Evolutionary conservation across 768 basidiomycete species (phyloP), one percentile per base, ranked within the genome.

Genomic region (Mycena latifolia): DNA sequence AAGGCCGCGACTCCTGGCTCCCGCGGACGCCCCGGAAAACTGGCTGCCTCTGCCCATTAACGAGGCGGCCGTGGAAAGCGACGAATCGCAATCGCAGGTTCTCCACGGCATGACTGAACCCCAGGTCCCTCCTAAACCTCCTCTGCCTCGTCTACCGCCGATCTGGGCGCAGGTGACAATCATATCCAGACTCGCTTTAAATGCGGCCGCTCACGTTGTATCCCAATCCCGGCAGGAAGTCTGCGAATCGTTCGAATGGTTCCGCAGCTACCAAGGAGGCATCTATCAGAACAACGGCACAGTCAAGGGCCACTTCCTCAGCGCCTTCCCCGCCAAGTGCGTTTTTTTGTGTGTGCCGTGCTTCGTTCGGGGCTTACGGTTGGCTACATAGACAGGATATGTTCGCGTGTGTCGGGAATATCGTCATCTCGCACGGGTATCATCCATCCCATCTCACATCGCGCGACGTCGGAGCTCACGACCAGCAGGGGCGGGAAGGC

Each of bases 381-480:
- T 43, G 20, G 11, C 65, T 65, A n/a, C n/a, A n/a, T n/a, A 94
- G 93, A 51, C 90, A 91, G 11, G 93, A 95, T 71, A 71, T 81
- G 18, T 94, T 91, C 70, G 79, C 83, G 48, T 84, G 89, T 45
- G 81, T 76, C 18, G 93, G 94, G 20, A 87, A 81, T 66, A 72
- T 93, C 6, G 93, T 95, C 47, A 87, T 95, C 54, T 95, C 93
- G 9, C 93, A 95, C 75, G 94, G 92, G 93, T 95, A 60, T 15
- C 7, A 11, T 31, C 7, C 18, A 11, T 43, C 24, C 35, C 10
- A n/a, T n/a, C n/a, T n/a, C n/a, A n/a, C n/a, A 2, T 22, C 7
- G 20, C 15, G 33, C 47, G 22, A 0, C 15, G 20, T 18, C 28
- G 3, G 7, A 28, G 15, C 52, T 59, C 10, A 54, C 41, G 3